phyloP scores from a whole-genome alignment of 2,329 filamentous ascomycete genomes.

The Colletotrichum lini region DNA sequence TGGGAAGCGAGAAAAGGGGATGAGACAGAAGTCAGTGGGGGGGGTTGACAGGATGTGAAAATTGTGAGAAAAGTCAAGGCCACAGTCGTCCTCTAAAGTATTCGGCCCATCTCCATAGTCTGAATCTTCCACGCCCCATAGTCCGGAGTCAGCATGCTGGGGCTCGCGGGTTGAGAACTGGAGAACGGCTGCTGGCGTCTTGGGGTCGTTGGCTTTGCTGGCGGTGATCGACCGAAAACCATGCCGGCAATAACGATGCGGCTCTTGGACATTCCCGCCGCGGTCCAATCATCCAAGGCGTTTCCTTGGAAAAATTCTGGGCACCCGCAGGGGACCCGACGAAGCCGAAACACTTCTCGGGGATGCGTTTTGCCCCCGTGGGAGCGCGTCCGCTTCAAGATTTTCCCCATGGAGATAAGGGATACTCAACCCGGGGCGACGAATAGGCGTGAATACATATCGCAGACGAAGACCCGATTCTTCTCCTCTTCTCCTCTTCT shows the following conservation, averaged over 20 bases:
- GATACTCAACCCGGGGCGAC: background rate
- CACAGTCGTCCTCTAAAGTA: background rate
- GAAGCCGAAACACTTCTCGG: background rate
- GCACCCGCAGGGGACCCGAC: background rate
- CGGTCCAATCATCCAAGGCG: background rate
- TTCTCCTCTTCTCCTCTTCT: background rate
- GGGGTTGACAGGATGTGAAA: background rate
- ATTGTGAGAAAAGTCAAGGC: background rate
- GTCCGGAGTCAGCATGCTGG: background rate
- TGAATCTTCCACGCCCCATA: constrained; percentile 11
- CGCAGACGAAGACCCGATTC: background rate
- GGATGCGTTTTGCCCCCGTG: constrained; percentile 4
- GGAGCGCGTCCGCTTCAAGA: constrained; percentile 3
- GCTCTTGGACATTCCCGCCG: background rate
- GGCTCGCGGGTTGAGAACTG: background rate
- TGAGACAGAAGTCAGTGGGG: background rate
- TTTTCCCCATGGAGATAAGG: constrained; percentile 10
- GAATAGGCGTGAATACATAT: background rate
- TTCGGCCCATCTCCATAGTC: constrained; percentile 10
- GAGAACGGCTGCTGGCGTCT: background rate
- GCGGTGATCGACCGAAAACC: background rate
- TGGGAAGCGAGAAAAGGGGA: background rate
- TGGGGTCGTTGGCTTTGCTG: constrained; percentile 1
- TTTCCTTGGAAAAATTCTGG: background rate
- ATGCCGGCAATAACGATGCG: constrained; percentile 1